Percentiles rank a stretch among this genome's conserved stretches.
Conservation (phyloP, 768 basidiomycete species). For the Naematelia encephala region DNA sequence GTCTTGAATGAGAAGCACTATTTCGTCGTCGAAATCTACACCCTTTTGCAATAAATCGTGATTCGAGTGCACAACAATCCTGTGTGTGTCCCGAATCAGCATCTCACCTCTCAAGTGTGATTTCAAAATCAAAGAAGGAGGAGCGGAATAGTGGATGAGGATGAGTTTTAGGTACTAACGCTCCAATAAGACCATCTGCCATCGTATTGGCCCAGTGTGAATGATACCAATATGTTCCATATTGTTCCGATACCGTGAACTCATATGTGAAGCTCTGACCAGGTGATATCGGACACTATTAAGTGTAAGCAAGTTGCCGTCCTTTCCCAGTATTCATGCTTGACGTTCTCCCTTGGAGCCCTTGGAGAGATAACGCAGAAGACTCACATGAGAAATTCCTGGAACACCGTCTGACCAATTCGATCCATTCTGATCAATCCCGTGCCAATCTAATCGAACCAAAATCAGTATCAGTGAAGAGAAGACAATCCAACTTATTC, state of each 20-base stretch:
- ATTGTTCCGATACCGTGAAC: conserved; percentile 26
- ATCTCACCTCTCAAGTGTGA: not conserved
- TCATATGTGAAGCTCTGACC: conserved; percentile 25
- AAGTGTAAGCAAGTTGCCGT: too few relatives aligned
- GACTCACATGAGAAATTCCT: conserved; percentile 29
- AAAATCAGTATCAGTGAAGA: too few relatives aligned
- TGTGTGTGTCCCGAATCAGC: too few relatives aligned
- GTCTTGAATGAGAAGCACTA: conserved; percentile 17
- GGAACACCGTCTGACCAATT: conserved; percentile 33
- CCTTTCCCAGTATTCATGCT: too few relatives aligned
- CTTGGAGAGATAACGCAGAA: not conserved
- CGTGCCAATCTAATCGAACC: conserved; percentile 14
- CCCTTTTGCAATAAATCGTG: conserved; percentile 11
- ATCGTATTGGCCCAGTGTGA: conserved; percentile 50
- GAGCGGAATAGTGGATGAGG: too few relatives aligned
- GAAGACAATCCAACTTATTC: not conserved
- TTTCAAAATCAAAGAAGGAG: not conserved
- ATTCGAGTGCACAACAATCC: conserved; percentile 4
- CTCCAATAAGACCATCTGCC: conserved; percentile 54
- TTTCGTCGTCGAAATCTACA: conserved; percentile 36
- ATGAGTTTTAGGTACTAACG: not conserved
- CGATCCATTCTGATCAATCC: conserved; percentile 20
- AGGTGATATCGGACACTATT: not conserved
- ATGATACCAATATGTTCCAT: conserved; percentile 13
- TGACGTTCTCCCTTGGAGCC: too few relatives aligned